These are phyloP conservation scores for Herpetomonas tarakana DNA, from an alignment of 208 protist genomes.

Conservation along the genomic window DNA sequence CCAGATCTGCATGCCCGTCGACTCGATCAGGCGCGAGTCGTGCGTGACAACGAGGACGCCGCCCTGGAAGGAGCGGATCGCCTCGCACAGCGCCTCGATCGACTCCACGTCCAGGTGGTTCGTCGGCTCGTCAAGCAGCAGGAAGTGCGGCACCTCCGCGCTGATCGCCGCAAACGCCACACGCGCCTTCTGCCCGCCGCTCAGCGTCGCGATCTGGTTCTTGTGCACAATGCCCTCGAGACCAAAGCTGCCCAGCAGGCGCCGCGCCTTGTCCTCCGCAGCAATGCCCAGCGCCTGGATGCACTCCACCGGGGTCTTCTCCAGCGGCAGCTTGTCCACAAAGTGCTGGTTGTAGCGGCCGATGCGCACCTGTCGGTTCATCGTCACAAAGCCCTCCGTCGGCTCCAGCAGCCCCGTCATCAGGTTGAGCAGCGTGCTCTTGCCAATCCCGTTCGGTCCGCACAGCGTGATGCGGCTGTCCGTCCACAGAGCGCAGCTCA, in stretches of 20 bases:
- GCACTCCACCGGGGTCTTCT: slow-evolving; percentile 89
- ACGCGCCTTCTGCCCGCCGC: slow-evolving; percentile 94
- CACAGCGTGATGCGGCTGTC: slow-evolving; percentile 89
- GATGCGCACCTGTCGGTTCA: slow-evolving; percentile 83
- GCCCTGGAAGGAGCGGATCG: slow-evolving; percentile 83
- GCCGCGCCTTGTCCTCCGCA: slow-evolving; percentile 80
- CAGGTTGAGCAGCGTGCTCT: slow-evolving; percentile 92
- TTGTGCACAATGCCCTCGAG: slow-evolving; percentile 86
- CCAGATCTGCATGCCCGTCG: slow-evolving; percentile 88
- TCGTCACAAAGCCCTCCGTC: slow-evolving; percentile 54
- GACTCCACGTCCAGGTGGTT: slow-evolving; percentile 94
- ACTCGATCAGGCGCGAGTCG: slow-evolving; percentile 88
- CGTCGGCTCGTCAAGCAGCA: slow-evolving; percentile 95
- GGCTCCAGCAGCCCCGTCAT: slow-evolving; percentile 85
- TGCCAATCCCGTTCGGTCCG: slow-evolving; percentile 91
- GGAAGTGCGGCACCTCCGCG: slow-evolving; percentile 87
- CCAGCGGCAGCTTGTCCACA: slow-evolving; percentile 91
- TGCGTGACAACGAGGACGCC: slow-evolving; percentile 91
- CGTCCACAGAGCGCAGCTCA: slow-evolving; percentile 85
- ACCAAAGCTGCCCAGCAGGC: slow-evolving; percentile 84
- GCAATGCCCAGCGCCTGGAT: slow-evolving; percentile 62
- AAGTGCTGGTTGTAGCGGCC: slow-evolving; percentile 93
- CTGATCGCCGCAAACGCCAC: slow-evolving; percentile 92
- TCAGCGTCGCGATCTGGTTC: slow-evolving; percentile 90
- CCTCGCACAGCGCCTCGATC: slow-evolving; percentile 83